Base-by-base conservation (phyloP, 1,139 yeast species). In the Debaryomyces coudertii region DNA sequence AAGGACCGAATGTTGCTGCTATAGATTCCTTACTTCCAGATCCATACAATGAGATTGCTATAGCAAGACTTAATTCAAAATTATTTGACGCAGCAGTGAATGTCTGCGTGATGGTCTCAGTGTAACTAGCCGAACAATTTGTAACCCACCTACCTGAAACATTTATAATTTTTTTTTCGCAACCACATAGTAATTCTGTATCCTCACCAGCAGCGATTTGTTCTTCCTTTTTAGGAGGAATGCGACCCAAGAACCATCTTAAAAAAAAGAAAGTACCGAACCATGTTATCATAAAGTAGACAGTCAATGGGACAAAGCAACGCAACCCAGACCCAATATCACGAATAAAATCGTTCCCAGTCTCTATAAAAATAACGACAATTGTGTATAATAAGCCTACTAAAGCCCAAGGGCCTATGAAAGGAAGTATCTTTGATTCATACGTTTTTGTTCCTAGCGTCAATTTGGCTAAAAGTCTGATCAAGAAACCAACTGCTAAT, bases 1-100 rank as follows among this genome's bases (percentile, higher is more conserved):
- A 63, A 2, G 86, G 85, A n/a, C 85, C 86, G 57, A 79, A 78
- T 0, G 84, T 79, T 2, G 85, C 80, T 2, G 86, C n/a, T n/a
- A n/a, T n/a, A n/a, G 85, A 79, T 55, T 81, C 77, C 46, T 76
- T 69, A 50, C 82, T 74, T 5, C 77, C 77, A 23, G 71, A 63
- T 1, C 86, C 85, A 62, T 76, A 81, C 7, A 78, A 54, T 0
- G 83, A 72, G 11, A 78, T 76, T 1, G 84, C 80, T 12, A 81
- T 74, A 2, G 85, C 83, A 40, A 80, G 64, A 45, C 81, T 76
- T 40, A 80, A 62, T n/a, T 53, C 84, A 45, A 66, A 67, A 50
- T 81, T 80, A 56, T 81, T 81, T 4, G 83, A 76, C 2, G 84
- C 76, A 15, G 85, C 83, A 1, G 85, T 80, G 52, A 82, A 81